Base-by-base conservation (phyloP, 2,329 filamentous ascomycete genomes). In the Zalaria obscura region DNA sequence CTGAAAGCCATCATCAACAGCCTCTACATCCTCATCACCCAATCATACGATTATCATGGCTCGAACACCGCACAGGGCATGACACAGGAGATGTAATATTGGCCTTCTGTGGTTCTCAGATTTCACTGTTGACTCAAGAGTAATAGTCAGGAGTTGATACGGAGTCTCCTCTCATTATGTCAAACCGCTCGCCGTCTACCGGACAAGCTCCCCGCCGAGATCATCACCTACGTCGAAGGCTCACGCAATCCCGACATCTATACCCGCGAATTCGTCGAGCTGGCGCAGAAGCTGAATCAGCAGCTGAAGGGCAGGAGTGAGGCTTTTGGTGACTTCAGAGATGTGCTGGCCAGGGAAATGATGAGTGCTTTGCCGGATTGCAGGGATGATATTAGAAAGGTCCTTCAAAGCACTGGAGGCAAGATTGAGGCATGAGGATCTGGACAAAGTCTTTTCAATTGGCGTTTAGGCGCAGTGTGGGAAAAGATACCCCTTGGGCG, bases 161-260 rank as follows among this genome's bases (percentile, higher is more conserved):
- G 66, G 36, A 67, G 72, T 36, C 67, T 79, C 38, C 62, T 69
- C 35, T 63, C 63, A n/a, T 62, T 79, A 28, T 67, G 66, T 11
- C 58, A 63, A 46, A 69, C 55, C 51, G 61, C 72, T 3, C 60
- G 65, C n/a, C 54, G 67, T 11, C 60, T 71, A 18, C 62, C 64
- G 40, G 66, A 75, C 44, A 62, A 69, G 38, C 67, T 80, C 2
- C 75, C 76, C 0, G 67, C 73, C 4, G 75, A 79, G 49, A 72
- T 80, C 28, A 76, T 79, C 49, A 66, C 68, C 42, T 80, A 79
- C 54, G 73, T 80, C 29, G 75, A 79, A 50, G 64, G 68, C 18
- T 69, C 73, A 11, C 71, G 76, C 25, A 80, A 80, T 51, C 76
- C 76, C 5, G 76, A 80, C 50, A 78, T 80, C 49, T 80, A 78